Conservation (phyloP, 768 basidiomycete species). For the Russula olivacea region DNA sequence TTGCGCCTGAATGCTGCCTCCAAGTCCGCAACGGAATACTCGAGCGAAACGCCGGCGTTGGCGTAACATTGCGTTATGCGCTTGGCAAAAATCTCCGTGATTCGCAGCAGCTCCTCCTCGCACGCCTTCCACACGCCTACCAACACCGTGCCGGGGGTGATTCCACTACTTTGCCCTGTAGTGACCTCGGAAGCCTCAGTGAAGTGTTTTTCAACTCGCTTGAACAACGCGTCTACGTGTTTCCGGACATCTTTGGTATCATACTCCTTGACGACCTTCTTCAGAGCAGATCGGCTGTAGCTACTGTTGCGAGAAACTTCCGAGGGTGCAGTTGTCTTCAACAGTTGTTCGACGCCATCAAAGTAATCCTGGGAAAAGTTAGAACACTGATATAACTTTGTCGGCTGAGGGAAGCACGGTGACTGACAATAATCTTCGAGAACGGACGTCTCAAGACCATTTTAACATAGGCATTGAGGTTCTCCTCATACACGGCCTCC, state of each 20-base stretch:
- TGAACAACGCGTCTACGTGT: slow-evolving; percentile 76
- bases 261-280: slow-evolving; percentile 81
- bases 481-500: slow-evolving; percentile 83
- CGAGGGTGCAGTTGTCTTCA: slow-evolving; percentile 69
- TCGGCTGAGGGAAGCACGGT: neutral
- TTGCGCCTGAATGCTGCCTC: slow-evolving; percentile 74
- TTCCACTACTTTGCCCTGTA: slow-evolving; percentile 47
- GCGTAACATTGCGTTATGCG: slow-evolving; percentile 75
- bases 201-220: slow-evolving; percentile 95
- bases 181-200: slow-evolving; percentile 70
- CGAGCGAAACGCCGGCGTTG: slow-evolving; percentile 63
- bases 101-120: slow-evolving; percentile 72
- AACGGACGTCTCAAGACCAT: slow-evolving; percentile 84
- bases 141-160: slow-evolving; percentile 59
- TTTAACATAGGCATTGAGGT: slow-evolving; percentile 78
- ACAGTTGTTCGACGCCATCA: slow-evolving; percentile 82
- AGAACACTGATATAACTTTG: neutral
- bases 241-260: slow-evolving; percentile 87
- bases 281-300: slow-evolving; percentile 73
- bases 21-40: slow-evolving; percentile 69
- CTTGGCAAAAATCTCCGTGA: slow-evolving; percentile 63
- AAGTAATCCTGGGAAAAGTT: slow-evolving; percentile 72
- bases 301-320: slow-evolving; percentile 71
- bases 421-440: slow-evolving; percentile 61
- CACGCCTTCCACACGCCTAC: slow-evolving; percentile 88